phyloP scores from a whole-genome alignment of 2,329 filamentous ascomycete genomes.

The Colletotrichum incanum region DNA sequence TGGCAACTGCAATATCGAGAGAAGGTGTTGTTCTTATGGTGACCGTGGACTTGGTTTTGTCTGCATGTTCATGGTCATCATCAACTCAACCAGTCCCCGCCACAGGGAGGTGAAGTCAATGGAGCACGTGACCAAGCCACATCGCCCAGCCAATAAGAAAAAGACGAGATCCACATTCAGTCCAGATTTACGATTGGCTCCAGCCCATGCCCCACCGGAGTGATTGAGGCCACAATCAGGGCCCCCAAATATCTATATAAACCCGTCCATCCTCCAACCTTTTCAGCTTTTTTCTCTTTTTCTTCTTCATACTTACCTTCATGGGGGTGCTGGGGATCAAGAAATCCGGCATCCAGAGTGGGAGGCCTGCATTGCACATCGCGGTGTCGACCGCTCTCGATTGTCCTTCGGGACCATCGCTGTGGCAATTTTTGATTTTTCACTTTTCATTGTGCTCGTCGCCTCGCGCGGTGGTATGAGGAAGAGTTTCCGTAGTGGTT shows the following conservation, averaged over 20 bases:
- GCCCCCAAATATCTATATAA: slow-evolving; percentile 51
- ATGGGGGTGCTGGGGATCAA: slow-evolving; percentile 60
- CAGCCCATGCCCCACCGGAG: neutral
- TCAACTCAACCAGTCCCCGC: neutral
- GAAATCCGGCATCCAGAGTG: slow-evolving; percentile 58
- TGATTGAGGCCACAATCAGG: slow-evolving; percentile 25
- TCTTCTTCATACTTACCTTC: slow-evolving; percentile 68
- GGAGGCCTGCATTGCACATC: slow-evolving; percentile 69
- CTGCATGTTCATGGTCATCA: neutral
- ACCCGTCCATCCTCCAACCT: neutral
- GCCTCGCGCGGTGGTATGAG: slow-evolving; percentile 44
- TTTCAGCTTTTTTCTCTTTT: slow-evolving; percentile 41
- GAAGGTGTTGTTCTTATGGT: neutral
- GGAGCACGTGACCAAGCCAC: neutral
- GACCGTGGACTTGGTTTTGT: neutral
- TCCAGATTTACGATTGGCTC: neutral
- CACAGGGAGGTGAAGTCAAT: neutral
- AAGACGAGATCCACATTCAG: neutral
- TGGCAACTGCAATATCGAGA: too few relatives aligned
- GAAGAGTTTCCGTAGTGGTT: slow-evolving; percentile 31
- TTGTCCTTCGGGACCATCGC: slow-evolving; percentile 46
- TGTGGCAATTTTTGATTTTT: slow-evolving; percentile 46
- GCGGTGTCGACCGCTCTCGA: slow-evolving; percentile 44
- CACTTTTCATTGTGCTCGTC: slow-evolving; percentile 46
- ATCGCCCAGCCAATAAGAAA: slow-evolving; percentile 4